Evolutionary conservation across 2,329 filamentous ascomycete species (phyloP), one percentile per base, ranked within the genome.

Genomic region (Botrytis fragariae): DNA sequence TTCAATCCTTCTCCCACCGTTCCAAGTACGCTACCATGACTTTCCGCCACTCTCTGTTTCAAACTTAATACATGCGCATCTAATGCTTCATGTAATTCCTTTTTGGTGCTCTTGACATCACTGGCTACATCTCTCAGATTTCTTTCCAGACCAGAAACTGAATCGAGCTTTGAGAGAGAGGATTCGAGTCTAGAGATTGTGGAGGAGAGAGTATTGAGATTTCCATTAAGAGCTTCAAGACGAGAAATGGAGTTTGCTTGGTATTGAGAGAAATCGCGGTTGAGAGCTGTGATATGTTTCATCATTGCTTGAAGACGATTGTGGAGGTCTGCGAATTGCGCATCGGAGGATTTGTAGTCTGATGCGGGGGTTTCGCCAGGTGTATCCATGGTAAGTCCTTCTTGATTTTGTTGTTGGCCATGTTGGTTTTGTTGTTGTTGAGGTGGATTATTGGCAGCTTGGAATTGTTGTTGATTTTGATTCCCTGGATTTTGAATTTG

Each of bases 241-340:
- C 74, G 69, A 3, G 62, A n/a, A 32, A 81, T 90, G 86, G 69
- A 87, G 86, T 78, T 87, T 82, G 85, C 83, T 54, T 87, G 81
- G 73, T 88, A 82, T 57, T 84, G 81, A 18, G 86, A 84, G 59
- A 91, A 82, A 72, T 89, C 83, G 60, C 86, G 86, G 82, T 89
- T 90, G 73, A 93, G 85, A 77, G 86, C 87, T 32, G 86, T 86
- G 60, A 94, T 84, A 79, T 92, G 90, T 82, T 93, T 90, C 81
- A 89, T 90, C 74, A 93, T 85, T 77, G 85, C 86, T 82, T 95
- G 93, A 29, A 98, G 85, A 45, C 94, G 92, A 84, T 92, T 92
- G 85, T 97, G 92, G 22, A 98, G 87, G 81, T 98, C 95, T 48
- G 87, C 87, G 80, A 98, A 95, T 82, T 97, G 94, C 72, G 86